Evolutionary conservation across 768 basidiomycete species (phyloP).

Genomic region (Boletus reticulatus): DNA sequence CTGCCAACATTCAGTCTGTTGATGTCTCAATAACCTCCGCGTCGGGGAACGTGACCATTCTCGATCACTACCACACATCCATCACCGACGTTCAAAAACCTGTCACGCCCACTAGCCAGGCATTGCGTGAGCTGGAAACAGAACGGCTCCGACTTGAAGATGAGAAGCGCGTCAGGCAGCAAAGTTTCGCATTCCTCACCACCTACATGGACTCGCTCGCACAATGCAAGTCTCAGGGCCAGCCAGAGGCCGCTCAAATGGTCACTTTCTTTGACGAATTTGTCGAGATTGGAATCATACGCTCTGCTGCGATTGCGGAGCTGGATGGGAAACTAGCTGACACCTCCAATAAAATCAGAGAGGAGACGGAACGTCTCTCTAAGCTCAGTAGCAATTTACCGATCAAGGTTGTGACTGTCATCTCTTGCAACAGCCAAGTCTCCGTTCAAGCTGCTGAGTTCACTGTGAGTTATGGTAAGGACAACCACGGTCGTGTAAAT

Average conservation of each 20-base stretch:
- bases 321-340: slow-evolving; percentile 15
- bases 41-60: slow-evolving; percentile 9
- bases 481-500: not conserved
- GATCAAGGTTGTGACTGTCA: slow-evolving; percentile 6
- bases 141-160: slow-evolving; percentile 16
- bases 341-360: slow-evolving; percentile 5
- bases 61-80: slow-evolving; percentile 11
- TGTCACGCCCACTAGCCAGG: not conserved
- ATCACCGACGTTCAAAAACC: not conserved
- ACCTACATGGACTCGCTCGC: slow-evolving; percentile 29
- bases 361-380: slow-evolving; percentile 10
- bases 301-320: slow-evolving; percentile 14
- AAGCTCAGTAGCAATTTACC: not conserved
- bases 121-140: slow-evolving; percentile 3
- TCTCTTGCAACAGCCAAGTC: slow-evolving; percentile 1
- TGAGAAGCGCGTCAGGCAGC: slow-evolving; percentile 18
- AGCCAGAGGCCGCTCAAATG: slow-evolving; percentile 16
- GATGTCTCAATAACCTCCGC: slow-evolving; percentile 12
- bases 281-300: slow-evolving; percentile 17
- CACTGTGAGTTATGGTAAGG: slow-evolving; percentile 19
- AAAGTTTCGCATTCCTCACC: slow-evolving; percentile 22
- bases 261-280: slow-evolving; percentile 22
- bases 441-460: slow-evolving; percentile 12
- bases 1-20: not conserved
- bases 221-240: slow-evolving; percentile 11